Evolutionary conservation across 2,329 filamentous ascomycete species (phyloP).

Genomic region (Thermomyces lanuginosus): DNA sequence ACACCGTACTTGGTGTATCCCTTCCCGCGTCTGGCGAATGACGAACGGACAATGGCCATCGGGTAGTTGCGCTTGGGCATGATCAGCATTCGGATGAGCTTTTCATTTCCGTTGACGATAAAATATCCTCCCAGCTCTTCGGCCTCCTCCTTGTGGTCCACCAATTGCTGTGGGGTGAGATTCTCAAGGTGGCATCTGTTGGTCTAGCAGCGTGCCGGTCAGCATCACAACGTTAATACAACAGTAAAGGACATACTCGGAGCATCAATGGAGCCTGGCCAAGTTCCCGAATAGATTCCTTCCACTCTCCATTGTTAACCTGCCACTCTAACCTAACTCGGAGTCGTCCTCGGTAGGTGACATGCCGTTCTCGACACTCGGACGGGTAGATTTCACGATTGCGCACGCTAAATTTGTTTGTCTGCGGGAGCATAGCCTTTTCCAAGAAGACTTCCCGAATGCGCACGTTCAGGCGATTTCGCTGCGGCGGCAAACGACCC

Average conservation of each 20-base stretch:
- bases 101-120: constrained; percentile 93
- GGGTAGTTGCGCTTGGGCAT: constrained; percentile 86
- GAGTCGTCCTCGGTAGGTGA: constrained; percentile 76
- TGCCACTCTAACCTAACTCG: constrained; percentile 68
- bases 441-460: constrained; percentile 71
- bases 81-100: constrained; percentile 82
- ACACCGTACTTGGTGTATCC: constrained; percentile 84
- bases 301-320: constrained; percentile 72
- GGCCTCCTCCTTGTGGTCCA: constrained; percentile 79
- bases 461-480: constrained; percentile 62
- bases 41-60: constrained; percentile 80
- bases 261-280: constrained; percentile 89
- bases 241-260: constrained; percentile 41
- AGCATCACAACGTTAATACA: not conserved
- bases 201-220: constrained; percentile 37
- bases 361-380: constrained; percentile 87
- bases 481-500: constrained; percentile 36
- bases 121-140: constrained; percentile 96
- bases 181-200: constrained; percentile 82
- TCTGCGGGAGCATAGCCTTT: constrained; percentile 60
- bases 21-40: constrained; percentile 72
- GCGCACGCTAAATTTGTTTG: constrained; percentile 64
- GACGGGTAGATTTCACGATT: constrained; percentile 78
- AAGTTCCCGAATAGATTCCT: constrained; percentile 68
- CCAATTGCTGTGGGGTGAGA: constrained; percentile 64